These are phyloP conservation scores for Alnus glutinosa DNA, from an alignment of 306 rosid species.

Conservation along the genomic window DNA sequence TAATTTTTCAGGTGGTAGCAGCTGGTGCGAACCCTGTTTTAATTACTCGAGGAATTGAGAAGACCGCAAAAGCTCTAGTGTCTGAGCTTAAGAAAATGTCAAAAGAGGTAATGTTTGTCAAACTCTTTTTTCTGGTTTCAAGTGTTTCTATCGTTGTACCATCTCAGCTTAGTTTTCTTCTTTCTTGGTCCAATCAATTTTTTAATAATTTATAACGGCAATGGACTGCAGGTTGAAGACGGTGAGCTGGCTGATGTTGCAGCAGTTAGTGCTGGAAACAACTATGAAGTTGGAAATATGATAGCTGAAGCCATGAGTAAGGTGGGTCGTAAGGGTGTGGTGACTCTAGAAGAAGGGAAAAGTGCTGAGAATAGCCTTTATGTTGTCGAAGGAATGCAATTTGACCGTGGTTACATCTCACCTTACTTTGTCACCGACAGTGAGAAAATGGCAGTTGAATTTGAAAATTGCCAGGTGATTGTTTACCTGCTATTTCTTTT, in stretches of 20 bases:
- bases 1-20: constrained; percentile 72
- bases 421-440: constrained; percentile 98
- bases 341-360: constrained; percentile 97
- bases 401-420: constrained; percentile 97
- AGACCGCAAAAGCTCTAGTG: constrained; percentile 81
- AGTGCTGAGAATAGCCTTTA: constrained; percentile 92
- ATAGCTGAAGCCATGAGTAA: constrained; percentile 98
- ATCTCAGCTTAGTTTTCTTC: not conserved
- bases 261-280: constrained; percentile 99
- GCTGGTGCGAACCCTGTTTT: constrained; percentile 99
- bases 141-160: not conserved
- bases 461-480: constrained; percentile 88
- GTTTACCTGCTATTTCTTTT: not conserved
- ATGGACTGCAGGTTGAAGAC: constrained; percentile 83
- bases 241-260: constrained; percentile 98
- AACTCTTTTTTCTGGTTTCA: not conserved
- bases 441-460: constrained; percentile 96
- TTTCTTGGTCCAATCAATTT: not conserved
- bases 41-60: constrained; percentile 96
- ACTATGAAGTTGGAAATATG: constrained; percentile 89
- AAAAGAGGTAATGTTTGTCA: constrained; percentile 62
- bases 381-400: constrained; percentile 99
- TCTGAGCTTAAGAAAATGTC: constrained; percentile 79
- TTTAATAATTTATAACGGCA: constrained; percentile 9
- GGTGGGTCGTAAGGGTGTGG: constrained; percentile 99